These are phyloP conservation scores for Phytopythium mirpurense DNA, from an alignment of 352 stramenopile species.

Conservation along the genomic window DNA sequence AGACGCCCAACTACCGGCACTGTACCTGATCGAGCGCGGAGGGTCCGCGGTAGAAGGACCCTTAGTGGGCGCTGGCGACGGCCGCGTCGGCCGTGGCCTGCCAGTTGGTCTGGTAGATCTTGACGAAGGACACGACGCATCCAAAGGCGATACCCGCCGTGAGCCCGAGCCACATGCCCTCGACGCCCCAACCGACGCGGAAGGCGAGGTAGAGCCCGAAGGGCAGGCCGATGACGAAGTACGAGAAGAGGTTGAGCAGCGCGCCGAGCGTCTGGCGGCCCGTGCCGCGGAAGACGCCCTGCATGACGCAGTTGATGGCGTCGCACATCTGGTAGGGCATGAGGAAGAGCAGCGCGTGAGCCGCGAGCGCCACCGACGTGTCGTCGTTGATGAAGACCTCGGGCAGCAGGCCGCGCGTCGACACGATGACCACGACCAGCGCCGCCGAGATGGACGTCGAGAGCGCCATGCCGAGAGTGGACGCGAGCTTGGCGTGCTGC, in stretches of 20 bases:
- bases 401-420: slow-evolving; percentile 40
- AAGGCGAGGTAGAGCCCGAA: slow-evolving; percentile 62
- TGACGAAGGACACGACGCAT: slow-evolving; percentile 48
- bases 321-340: slow-evolving; percentile 70
- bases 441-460: slow-evolving; percentile 35
- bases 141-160: slow-evolving; percentile 51
- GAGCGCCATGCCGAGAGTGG: slow-evolving; percentile 61
- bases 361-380: slow-evolving; percentile 32
- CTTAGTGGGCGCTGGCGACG: slow-evolving; percentile 41
- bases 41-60: no score
- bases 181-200: slow-evolving; percentile 43
- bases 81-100: slow-evolving; percentile 49
- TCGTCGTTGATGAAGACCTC: slow-evolving; percentile 72
- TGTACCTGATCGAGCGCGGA: no score
- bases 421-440: slow-evolving; percentile 37
- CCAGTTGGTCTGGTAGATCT: slow-evolving; percentile 58
- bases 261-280: slow-evolving; percentile 48
- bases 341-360: slow-evolving; percentile 48
- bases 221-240: slow-evolving; percentile 67
- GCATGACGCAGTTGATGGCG: slow-evolving; percentile 67
- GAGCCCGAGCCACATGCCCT: slow-evolving; percentile 71
- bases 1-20: no score
- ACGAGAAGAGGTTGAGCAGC: slow-evolving; percentile 60
- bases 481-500: slow-evolving; percentile 77
- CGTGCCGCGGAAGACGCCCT: slow-evolving; percentile 67